Evolutionary conservation across 2,329 filamentous ascomycete species (phyloP).

Genomic region (Penicillium sp.): DNA sequence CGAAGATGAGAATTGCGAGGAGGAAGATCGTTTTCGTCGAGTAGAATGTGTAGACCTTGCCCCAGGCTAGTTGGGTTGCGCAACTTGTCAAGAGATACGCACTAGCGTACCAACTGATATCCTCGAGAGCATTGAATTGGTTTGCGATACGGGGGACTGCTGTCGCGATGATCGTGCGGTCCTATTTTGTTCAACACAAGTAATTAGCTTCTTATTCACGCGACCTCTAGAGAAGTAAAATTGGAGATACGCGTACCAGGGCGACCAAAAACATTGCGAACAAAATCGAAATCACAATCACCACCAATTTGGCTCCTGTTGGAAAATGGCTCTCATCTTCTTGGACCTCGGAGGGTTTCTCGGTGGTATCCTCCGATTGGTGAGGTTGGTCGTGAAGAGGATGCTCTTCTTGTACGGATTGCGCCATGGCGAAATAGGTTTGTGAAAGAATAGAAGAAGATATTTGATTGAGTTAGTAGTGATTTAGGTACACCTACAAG

Average conservation of each 20-base stretch:
- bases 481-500: background rate
- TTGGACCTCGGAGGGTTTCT: background rate
- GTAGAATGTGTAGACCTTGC: constrained; percentile 43
- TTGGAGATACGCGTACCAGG: constrained; percentile 4
- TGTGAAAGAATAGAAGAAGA: background rate
- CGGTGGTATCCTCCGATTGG: background rate
- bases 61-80: constrained; percentile 38
- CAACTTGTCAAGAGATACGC: constrained; percentile 21
- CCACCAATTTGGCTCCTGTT: constrained; percentile 1
- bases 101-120: constrained; percentile 24
- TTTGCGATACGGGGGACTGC: constrained; percentile 19
- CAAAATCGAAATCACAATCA: constrained; percentile 4
- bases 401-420: background rate
- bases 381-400: background rate
- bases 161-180: constrained; percentile 24
- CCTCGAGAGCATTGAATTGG: constrained; percentile 18
- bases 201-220: background rate
- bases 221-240: background rate
- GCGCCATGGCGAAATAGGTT: background rate
- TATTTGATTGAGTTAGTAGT: background rate
- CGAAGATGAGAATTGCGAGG: constrained; percentile 41
- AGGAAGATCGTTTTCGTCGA: constrained; percentile 43
- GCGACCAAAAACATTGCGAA: constrained; percentile 22
- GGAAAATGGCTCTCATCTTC: background rate
- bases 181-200: constrained; percentile 3